Evolutionary conservation across 768 basidiomycete genomes (phyloP), one percentile per base, ranked within the genome.

Genomic region (Nidularia pulvinata): DNA sequence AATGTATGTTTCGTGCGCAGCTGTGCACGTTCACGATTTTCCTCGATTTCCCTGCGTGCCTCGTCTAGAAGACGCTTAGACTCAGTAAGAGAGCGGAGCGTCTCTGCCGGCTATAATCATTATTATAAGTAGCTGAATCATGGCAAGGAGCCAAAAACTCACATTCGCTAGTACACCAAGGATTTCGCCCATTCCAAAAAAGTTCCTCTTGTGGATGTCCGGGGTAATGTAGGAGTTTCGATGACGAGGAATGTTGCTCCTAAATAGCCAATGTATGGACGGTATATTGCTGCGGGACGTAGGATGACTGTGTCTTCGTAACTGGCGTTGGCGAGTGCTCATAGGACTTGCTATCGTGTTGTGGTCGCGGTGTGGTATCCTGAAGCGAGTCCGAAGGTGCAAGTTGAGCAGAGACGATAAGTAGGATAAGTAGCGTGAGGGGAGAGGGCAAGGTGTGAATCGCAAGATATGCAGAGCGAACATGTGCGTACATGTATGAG

Each of bases 111-210:
- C 90, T 93, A 22, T 30, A 46, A 19, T 16, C 22, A 6, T 51
- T 10, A 54, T 34, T 11, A 32, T 16, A 5, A 7, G 13, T 49
- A 48, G 57, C 50, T 48, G 37, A 22, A 13, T 36, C 5, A 11
- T 48, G 43, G 47, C 46, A 42, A 49, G 48, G 50, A 19, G 9
- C 32, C 25, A 34, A 11, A 30, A 37, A 69, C 85, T 46, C 73
- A 90, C 91, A 57, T 91, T 91, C 33, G 86, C 73, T 16, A 93
- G 68, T 16, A 93, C 91, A 19, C 82, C 80, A 35, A 93, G 69
- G 50, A 94, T 84, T 55, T 93, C 91, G 49, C 88, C 82, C 74
- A 93, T 79, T 30, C 91, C 90, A 57, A 93, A 93, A 57, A 91
- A 82, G 56, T 85, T 85, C 52, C 89, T 78, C 62, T 83, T 85